Conservation (phyloP, 208 protist species). For the Phytomonas francai region DNA sequence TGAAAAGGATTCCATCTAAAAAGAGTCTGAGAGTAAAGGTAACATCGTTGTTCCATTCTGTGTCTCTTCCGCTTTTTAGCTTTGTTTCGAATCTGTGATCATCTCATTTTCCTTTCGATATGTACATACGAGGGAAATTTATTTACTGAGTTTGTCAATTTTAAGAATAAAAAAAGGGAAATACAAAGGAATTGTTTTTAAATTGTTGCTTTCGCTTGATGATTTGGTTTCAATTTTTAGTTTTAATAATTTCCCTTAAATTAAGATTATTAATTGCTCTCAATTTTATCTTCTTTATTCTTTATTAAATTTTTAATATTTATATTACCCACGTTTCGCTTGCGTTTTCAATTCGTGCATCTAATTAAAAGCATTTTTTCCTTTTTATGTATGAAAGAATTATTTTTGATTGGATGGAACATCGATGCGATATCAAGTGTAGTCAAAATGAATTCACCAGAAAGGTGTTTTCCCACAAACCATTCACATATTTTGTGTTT, state of each 20-base stretch:
- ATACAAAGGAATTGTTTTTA: conserved; percentile 1
- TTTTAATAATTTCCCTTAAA: not conserved
- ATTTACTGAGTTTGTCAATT: conserved; percentile 4
- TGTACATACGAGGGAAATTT: not conserved
- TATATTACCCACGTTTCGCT: not conserved
- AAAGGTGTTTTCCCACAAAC: not conserved
- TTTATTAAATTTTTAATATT: conserved; percentile 1
- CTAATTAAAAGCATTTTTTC: not conserved
- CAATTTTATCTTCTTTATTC: not conserved
- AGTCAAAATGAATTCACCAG: not conserved
- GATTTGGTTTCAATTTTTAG: conserved; percentile 4
- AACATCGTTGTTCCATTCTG: conserved; percentile 7
- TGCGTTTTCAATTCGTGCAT: conserved; percentile 2
- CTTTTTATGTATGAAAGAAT: conserved; percentile 1
- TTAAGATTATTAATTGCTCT: conserved; percentile 5
- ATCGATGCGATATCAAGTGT: not conserved
- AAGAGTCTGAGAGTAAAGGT: not conserved
- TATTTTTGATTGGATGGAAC: not conserved
- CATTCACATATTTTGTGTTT: not conserved
- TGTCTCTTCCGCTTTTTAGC: not conserved
- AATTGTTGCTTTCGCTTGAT: conserved; percentile 10
- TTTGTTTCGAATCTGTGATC: conserved; percentile 3
- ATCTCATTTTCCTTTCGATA: conserved; percentile 6
- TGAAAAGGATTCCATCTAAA: conserved; percentile 4
- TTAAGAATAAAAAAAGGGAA: conserved; percentile 9